Evolutionary conservation across 331 rosid genomes (phyloP).

Genomic region (Stylosanthes scabra): DNA sequence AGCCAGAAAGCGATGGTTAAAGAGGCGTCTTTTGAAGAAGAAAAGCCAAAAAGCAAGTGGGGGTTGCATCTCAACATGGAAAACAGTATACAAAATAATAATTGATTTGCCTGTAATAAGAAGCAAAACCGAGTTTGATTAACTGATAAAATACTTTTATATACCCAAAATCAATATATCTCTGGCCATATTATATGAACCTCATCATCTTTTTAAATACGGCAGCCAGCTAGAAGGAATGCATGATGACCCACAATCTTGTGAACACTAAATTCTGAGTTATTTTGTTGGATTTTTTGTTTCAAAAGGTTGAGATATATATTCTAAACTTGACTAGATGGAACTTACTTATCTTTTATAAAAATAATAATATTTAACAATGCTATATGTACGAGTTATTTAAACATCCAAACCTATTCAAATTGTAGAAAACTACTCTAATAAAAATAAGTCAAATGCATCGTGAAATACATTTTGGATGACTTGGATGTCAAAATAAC

Average conservation of each 20-base stretch:
- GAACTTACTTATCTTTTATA: too few relatives aligned
- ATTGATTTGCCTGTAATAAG: not conserved
- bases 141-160: not conserved
- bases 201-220: conserved; percentile 4
- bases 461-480: too few relatives aligned
- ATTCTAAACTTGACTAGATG: too few relatives aligned
- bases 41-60: conserved; percentile 1
- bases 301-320: too few relatives aligned
- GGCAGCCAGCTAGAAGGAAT: conserved; percentile 29
- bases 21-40: not conserved
- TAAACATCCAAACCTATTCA: too few relatives aligned
- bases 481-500: too few relatives aligned
- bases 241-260: conserved; percentile 38
- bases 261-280: not conserved
- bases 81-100: conserved; percentile 16
- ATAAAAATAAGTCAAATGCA: too few relatives aligned
- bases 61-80: conserved; percentile 30
- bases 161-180: too few relatives aligned
- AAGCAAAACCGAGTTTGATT: conserved; percentile 20
- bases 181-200: not conserved
- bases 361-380: too few relatives aligned
- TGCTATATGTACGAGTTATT: too few relatives aligned
- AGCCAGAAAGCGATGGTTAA: not conserved
- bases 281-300: too few relatives aligned
- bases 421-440: too few relatives aligned